phyloP scores from a whole-genome alignment of 2,329 filamentous ascomycete species.

The Fusarium begoniae region DNA sequence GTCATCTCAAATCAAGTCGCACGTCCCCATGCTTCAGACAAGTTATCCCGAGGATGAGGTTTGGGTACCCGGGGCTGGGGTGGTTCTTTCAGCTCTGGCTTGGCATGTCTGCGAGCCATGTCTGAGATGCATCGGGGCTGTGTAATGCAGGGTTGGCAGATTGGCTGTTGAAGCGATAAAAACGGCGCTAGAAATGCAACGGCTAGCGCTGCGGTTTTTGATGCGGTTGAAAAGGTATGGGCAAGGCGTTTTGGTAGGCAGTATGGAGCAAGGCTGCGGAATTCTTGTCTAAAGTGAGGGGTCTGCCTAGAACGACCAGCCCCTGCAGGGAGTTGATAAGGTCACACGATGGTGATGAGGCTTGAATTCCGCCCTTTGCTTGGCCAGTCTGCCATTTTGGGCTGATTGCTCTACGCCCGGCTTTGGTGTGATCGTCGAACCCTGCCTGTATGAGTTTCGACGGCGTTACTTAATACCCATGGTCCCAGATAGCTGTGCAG shows the following conservation, averaged over 20 bases:
- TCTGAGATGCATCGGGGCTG: slow-evolving; percentile 29
- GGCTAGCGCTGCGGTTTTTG: slow-evolving; percentile 3
- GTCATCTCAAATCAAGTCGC: slow-evolving; percentile 1
- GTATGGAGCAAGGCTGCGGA: slow-evolving; percentile 8
- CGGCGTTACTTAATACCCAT: slow-evolving; percentile 40
- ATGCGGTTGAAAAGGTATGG: slow-evolving; percentile 17
- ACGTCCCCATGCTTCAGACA: background rate
- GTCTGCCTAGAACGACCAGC: slow-evolving; percentile 17
- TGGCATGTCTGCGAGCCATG: slow-evolving; percentile 15
- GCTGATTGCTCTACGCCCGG: slow-evolving; percentile 32
- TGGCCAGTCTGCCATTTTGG: slow-evolving; percentile 9
- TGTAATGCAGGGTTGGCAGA: slow-evolving; percentile 34
- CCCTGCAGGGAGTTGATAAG: background rate
- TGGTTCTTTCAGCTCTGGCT: slow-evolving; percentile 36
- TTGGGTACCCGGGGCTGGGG: background rate
- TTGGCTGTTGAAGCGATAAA: slow-evolving; percentile 13
- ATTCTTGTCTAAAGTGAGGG: slow-evolving; percentile 5
- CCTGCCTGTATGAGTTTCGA: slow-evolving; percentile 4
- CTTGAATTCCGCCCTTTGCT: slow-evolving; percentile 2
- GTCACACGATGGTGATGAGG: slow-evolving; percentile 34
- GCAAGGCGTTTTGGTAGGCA: slow-evolving; percentile 36
- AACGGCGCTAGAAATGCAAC: slow-evolving; percentile 30
- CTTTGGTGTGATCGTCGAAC: slow-evolving; percentile 26
- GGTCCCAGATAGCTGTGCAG: slow-evolving; percentile 15
- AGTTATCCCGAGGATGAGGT: slow-evolving; percentile 12